A percentile compares a stretch with the other conserved stretches of the same genome.
phyloP scores from a whole-genome alignment of 768 basidiomycete species.

The Neoboletus subvelutipes region DNA sequence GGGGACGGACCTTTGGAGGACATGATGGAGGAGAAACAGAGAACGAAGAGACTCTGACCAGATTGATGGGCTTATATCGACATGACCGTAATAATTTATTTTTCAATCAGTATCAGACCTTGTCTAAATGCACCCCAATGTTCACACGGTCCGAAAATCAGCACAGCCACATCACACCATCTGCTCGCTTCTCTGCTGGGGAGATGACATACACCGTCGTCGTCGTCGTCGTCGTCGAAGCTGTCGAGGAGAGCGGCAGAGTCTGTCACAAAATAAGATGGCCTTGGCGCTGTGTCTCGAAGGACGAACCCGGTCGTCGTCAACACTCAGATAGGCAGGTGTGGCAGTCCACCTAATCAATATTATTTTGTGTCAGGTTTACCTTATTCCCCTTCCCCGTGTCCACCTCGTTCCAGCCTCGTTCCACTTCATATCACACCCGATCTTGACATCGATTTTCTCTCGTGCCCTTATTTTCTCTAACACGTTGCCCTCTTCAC shows the following conservation, averaged over 20 bases:
- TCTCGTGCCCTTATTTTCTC: background rate
- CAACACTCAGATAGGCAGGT: background rate
- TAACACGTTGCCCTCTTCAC: slow-evolving; percentile 13
- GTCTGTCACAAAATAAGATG: background rate
- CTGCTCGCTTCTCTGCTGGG: background rate
- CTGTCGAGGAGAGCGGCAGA: background rate
- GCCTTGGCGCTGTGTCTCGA: background rate
- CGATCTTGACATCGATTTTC: slow-evolving; percentile 6
- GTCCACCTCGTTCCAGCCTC: slow-evolving; percentile 18
- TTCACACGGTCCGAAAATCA: slow-evolving; percentile 30
- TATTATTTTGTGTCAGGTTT: background rate
- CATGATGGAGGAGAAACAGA: slow-evolving; percentile 25
- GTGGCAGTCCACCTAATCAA: background rate
- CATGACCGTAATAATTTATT: slow-evolving; percentile 17
- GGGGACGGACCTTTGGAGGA: slow-evolving; percentile 33
- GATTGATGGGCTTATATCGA: slow-evolving; percentile 20
- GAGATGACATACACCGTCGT: background rate
- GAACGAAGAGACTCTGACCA: background rate
- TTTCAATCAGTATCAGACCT: slow-evolving; percentile 22
- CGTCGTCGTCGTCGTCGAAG: too few species aligned
- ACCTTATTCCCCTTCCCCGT: slow-evolving; percentile 2
- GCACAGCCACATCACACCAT: slow-evolving; percentile 29
- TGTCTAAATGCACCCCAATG: slow-evolving; percentile 26
- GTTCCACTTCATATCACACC: slow-evolving; percentile 11
- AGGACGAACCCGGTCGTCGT: background rate